Conservation (phyloP, 1,284 basidiomycete genomes). For the Limonomyces culmigenus region DNA sequence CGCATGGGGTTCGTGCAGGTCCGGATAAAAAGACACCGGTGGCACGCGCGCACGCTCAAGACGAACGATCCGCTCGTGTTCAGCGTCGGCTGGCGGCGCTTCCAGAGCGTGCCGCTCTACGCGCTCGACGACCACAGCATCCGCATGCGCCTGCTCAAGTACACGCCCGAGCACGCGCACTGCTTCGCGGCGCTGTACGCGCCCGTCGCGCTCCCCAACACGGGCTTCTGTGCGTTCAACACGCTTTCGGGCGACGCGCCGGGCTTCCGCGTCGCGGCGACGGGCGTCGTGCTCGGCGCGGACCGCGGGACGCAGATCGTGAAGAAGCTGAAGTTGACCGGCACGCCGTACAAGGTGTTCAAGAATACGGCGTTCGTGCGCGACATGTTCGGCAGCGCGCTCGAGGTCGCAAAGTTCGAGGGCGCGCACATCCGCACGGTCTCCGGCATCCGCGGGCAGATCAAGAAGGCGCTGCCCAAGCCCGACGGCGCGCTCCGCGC, state of each 20-base stretch:
- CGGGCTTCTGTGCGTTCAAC: conserved; percentile 96
- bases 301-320: conserved; percentile 89
- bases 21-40: conserved; percentile 91
- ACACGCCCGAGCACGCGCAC: conserved; percentile 99
- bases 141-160: conserved; percentile 98
- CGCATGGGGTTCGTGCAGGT: conserved; percentile 90
- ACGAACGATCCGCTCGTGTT: conserved; percentile 95
- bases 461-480: conserved; percentile 89
- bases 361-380: conserved; percentile 98
- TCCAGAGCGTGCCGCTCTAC: conserved; percentile 92
- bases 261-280: conserved; percentile 84
- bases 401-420: conserved; percentile 98
- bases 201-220: conserved; percentile 83
- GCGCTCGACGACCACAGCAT: conserved; percentile 94
- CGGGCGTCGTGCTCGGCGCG: conserved; percentile 88
- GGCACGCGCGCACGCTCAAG: conserved; percentile 88
- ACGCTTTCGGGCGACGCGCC: conserved; percentile 48
- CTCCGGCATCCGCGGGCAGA: conserved; percentile 88
- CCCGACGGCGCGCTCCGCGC: conserved; percentile 93
- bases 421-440: conserved; percentile 93
- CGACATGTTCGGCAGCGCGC: conserved; percentile 88
- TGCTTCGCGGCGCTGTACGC: conserved; percentile 96
- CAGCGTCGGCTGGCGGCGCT: conserved; percentile 91
- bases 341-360: conserved; percentile 91
- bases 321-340: conserved; percentile 96